These are phyloP conservation scores for Starmerella floricola DNA, from an alignment of 805 yeast species.

Conservation along the genomic window DNA sequence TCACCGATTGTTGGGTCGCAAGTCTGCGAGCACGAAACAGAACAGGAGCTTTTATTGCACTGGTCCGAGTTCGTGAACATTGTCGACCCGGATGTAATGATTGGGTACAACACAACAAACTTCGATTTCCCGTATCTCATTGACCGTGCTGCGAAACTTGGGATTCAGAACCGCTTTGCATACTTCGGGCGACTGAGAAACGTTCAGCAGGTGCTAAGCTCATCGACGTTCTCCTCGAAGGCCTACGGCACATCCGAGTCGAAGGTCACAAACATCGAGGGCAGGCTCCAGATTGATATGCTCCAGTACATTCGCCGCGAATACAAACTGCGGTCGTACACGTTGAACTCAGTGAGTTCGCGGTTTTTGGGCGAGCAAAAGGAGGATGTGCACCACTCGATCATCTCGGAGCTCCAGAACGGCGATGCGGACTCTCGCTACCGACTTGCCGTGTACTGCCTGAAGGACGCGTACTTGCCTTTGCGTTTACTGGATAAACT, in stretches of 20 bases:
- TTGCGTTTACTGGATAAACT: constrained; percentile 76
- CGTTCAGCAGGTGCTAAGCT: constrained; percentile 66
- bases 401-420: constrained; percentile 85
- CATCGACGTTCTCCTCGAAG: constrained; percentile 75
- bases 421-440: constrained; percentile 88
- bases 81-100: constrained; percentile 90
- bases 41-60: constrained; percentile 64
- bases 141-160: constrained; percentile 71
- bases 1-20: constrained; percentile 90
- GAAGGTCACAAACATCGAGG: constrained; percentile 83
- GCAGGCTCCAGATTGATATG: constrained; percentile 88
- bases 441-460: constrained; percentile 90
- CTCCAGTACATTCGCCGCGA: constrained; percentile 90
- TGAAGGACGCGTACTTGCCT: constrained; percentile 92
- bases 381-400: constrained; percentile 96
- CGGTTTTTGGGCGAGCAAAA: constrained; percentile 90
- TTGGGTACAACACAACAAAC: constrained; percentile 90
- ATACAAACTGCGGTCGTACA: constrained; percentile 85
- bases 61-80: constrained; percentile 81
- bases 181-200: constrained; percentile 67
- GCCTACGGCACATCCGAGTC: constrained; percentile 96
- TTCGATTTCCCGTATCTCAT: constrained; percentile 89
- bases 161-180: constrained; percentile 52
- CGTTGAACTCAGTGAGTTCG: constrained; percentile 89
- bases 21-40: constrained; percentile 61